phyloP scores from a whole-genome alignment of 169 alveolate species.

The Haemoproteus tartakovskyi region DNA sequence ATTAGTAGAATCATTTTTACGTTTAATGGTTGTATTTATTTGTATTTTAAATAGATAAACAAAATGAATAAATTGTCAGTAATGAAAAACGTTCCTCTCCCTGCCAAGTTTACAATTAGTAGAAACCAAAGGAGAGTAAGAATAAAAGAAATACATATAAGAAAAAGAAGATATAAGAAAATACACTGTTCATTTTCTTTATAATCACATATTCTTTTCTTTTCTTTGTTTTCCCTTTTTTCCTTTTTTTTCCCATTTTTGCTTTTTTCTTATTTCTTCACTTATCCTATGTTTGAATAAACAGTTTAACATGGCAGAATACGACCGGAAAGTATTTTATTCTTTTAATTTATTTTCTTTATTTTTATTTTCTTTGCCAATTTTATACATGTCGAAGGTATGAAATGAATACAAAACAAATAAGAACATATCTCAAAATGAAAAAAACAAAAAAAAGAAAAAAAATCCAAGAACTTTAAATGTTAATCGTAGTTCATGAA shows the following conservation, averaged over 20 bases:
- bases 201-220: too few relatives aligned
- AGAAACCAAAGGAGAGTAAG: constrained; percentile 13
- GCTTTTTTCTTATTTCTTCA: background rate
- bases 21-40: too few relatives aligned
- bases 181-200: background rate
- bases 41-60: too few relatives aligned
- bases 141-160: background rate
- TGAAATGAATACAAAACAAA: background rate
- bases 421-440: background rate
- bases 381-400: constrained; percentile 25
- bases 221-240: too few relatives aligned
- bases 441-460: background rate
- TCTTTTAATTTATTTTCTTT: constrained; percentile 33
- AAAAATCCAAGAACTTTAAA: too few relatives aligned
- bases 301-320: constrained; percentile 65
- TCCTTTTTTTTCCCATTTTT: too few relatives aligned
- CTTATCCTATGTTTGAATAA: background rate
- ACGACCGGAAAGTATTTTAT: constrained; percentile 47
- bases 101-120: constrained; percentile 7
- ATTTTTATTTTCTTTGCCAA: constrained; percentile 19
- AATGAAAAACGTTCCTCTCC: constrained; percentile 16
- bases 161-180: background rate
- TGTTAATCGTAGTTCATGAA: too few relatives aligned
- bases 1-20: too few relatives aligned
- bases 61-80: background rate